Base-by-base conservation (phyloP, 2,329 filamentous ascomycete species). In the Dryadomyces sulphureus region DNA sequence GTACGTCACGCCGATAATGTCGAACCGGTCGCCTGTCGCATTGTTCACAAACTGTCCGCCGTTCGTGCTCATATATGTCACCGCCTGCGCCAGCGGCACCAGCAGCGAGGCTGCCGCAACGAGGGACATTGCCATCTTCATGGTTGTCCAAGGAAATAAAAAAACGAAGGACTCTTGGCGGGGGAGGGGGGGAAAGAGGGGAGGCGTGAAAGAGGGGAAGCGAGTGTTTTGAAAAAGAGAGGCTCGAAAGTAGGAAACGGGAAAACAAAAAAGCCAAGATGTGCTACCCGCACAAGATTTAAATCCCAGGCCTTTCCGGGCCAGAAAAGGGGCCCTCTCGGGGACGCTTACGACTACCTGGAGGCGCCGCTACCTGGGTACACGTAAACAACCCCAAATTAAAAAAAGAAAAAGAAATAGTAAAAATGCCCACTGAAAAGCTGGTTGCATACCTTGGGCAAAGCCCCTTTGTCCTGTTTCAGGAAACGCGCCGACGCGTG, bases 1-100 rank as follows among this genome's bases (percentile, higher is more conserved):
- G 63, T 82, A 45, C 56, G 77, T 79, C 55, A 79, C 70, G 54
- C 79, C 79, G 41, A 80, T 68, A 50, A 83, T 70, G 63, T 81
- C 74, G 61, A 81, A 80, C 50, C 70, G 70, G 54, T 75, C 65
- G 50, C 74, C 73, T 20, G 68, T 73, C 48, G 64, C 63, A 40
- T 70, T 63, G 60, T 79, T 76, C 60, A 79, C 66, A 49, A 82
- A 78, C 56, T 76, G 64, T 48, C 66, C 67, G 52, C 73, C 75
- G 46, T 72, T 57, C 50, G 78, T 66, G 48, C 69, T 65, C 42
- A 81, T 67, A 17, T 74, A 60, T 47, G 67, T 68, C 45, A 81
- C 73, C 45, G 77, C 77, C 45, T 66, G 62, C 45, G 68, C 72
- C 36, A 70, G 59, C 51, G 68, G 64, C 49, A 70, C 14, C 72